Evolutionary conservation across 371 early-diverging fungal species (phyloP).

Genomic region (Mucor velutinosus): DNA sequence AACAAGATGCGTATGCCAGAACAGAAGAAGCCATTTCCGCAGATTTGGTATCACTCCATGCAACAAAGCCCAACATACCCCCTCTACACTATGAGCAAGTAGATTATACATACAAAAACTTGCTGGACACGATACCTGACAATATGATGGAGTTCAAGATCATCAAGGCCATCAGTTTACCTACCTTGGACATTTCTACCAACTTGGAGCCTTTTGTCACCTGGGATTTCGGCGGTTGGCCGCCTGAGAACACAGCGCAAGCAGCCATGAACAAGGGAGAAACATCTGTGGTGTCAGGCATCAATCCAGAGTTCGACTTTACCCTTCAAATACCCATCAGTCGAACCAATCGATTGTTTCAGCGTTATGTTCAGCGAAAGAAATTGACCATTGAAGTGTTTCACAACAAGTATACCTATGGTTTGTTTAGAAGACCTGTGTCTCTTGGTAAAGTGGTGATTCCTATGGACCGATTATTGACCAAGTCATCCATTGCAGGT

Average conservation of each 20-base stretch:
- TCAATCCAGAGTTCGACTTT: slow-evolving; percentile 62
- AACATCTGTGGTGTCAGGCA: slow-evolving; percentile 53
- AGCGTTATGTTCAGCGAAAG: slow-evolving; percentile 68
- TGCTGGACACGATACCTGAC: slow-evolving; percentile 56
- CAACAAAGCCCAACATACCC: slow-evolving; percentile 46
- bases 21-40: slow-evolving; percentile 58
- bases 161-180: slow-evolving; percentile 57
- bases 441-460: slow-evolving; percentile 66
- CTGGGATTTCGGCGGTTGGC: slow-evolving; percentile 79
- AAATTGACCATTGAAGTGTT: slow-evolving; percentile 73
- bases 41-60: slow-evolving; percentile 62
- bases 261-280: slow-evolving; percentile 67
- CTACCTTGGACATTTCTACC: slow-evolving; percentile 53
- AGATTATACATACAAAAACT: slow-evolving; percentile 59
- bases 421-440: slow-evolving; percentile 59
- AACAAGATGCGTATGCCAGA: slow-evolving; percentile 43
- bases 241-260: slow-evolving; percentile 60
- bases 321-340: slow-evolving; percentile 62
- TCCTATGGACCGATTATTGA: slow-evolving; percentile 59
- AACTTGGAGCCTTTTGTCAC: slow-evolving; percentile 69
- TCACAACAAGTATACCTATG: slow-evolving; percentile 63
- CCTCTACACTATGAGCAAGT: slow-evolving; percentile 66
- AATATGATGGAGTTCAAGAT: slow-evolving; percentile 73
- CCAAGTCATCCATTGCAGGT: slow-evolving; percentile 69
- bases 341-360: slow-evolving; percentile 61